Evolutionary conservation across 2,329 filamentous ascomycete genomes (phyloP), one percentile per base, ranked within the genome.

Genomic region (Esteya vermicola): DNA sequence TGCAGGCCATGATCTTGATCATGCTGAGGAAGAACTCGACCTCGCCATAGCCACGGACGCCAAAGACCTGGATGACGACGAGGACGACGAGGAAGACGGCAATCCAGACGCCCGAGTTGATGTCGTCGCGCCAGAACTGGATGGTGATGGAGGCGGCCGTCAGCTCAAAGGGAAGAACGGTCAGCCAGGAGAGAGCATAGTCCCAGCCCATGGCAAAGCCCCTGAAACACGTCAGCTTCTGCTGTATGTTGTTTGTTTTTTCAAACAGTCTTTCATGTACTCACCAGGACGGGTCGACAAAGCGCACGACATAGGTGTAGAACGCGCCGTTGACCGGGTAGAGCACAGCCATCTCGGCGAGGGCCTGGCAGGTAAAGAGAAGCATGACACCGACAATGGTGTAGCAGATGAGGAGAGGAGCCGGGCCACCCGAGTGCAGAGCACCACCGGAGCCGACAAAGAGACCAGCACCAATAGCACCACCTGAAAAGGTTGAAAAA

Each of bases 391-490:
- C 72, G 49, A 77, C 62, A 45, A 76, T 66, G 8, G 64, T 49
- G 51, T 75, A 77, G 47, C 62, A 62, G 45, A 70, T 63, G 27
- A 68, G 52, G 45, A 67, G 51, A 9, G 61, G 49, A 3, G 57
- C 62, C 14, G 78, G 79, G 21, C 78, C 79, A 51, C 76, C 78
- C n/a, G 56, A 61, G 20, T 65, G 60, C 39, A 82, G 59, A 27
- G 76, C 75, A 33, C 55, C 55, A 36, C 77, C 78, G 3, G 77
- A 78, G 36, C 77, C 72, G 43, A 85, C 76, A 54, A 85, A 85
- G 9, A 85, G 65, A 62, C 81, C 80, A 47, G 62, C 62, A 43
- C 62, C 62, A 36, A 65, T 64, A 13, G 62, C 58, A 51, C 62
- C 62, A 39, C 61, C 60, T 61, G 39, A 10, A 23, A n/a, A 32